Evolutionary conservation across 2,329 filamentous ascomycete species (phyloP), one percentile per base, ranked within the genome.

Genomic region (Aplosporella prunicola): DNA sequence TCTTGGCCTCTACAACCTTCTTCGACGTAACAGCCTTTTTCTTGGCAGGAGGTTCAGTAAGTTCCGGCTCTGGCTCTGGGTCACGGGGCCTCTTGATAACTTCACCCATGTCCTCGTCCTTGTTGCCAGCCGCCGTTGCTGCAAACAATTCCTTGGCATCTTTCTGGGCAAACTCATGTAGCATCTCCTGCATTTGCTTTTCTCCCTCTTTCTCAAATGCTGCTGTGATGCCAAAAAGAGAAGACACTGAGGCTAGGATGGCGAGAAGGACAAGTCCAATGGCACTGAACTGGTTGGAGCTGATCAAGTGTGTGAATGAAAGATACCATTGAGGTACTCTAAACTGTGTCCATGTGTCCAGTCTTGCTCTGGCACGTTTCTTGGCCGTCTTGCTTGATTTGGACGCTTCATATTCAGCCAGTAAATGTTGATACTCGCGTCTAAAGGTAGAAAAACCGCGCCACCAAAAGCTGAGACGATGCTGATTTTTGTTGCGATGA

Each of bases 401-500:
- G 20, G 25, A 13, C 3, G 8, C 23, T 8, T 17, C 11, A 42
- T 33, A 33, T 15, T 35, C 39, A 24, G 28, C 16, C 1, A 69
- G 49, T 2, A 94, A 62, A 38, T 71, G 69, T 7, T 63, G 61
- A 7, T 81, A 57, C 40, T 77, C 70, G 31, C 83, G 80, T 23
- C 84, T 77, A 46, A 95, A 70, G 45, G 80, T 71, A 36, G 72
- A 72, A 43, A 95, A 76, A 50, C 66, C 68, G 50, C 77, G 74
- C 76, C 83, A 96, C 89, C 89, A 98, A 53, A 77, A 75, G 20
- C 79, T 74, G 44, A 73, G 69, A 39, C 78, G 78, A 60, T 96
- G 89, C 63, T 96, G 89, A 64, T 95, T 96, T 54, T 79, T 80
- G 66, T 95, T 91, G 51, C 87, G 84, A 56, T 85, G 74, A 47